Evolutionary conservation across 768 basidiomycete genomes (phyloP).

Genomic region (Rhizopogon vulgaris): DNA sequence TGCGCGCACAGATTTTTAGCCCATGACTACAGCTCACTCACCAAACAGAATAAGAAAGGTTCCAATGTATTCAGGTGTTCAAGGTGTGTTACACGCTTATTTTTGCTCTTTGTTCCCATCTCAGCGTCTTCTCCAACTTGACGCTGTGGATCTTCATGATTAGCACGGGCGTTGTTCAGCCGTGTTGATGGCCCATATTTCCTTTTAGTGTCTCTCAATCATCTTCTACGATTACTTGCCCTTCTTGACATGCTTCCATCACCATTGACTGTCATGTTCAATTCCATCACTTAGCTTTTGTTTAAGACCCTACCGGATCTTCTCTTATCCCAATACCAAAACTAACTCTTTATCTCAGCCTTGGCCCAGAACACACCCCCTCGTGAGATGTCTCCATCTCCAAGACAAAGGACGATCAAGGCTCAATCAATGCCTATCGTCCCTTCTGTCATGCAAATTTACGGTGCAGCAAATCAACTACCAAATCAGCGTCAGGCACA

Average conservation of each 20-base stretch:
- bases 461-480: constrained; percentile 29
- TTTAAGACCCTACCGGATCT: constrained; percentile 8
- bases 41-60: constrained; percentile 53
- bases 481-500: constrained; percentile 32
- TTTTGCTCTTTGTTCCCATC: constrained; percentile 13
- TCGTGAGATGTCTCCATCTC: constrained; percentile 39
- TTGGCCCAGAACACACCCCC: constrained; percentile 27
- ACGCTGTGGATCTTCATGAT: constrained; percentile 10
- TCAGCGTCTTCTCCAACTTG: constrained; percentile 4
- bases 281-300: background rate
- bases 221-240: constrained; percentile 3
- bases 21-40: constrained; percentile 51
- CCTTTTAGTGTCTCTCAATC: constrained; percentile 20
- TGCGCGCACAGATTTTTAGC: constrained; percentile 18
- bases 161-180: constrained; percentile 6
- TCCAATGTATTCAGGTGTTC: constrained; percentile 40
- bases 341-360: constrained; percentile 9
- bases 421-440: constrained; percentile 59
- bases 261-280: background rate
- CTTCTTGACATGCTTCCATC: constrained; percentile 3
- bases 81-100: constrained; percentile 35
- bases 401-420: constrained; percentile 49
- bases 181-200: constrained; percentile 20
- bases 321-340: constrained; percentile 7
- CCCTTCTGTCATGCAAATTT: constrained; percentile 50